Percentiles rank a stretch among this genome's conserved stretches.
phyloP scores from a whole-genome alignment of 2,329 filamentous ascomycete species.

The Coleophoma cylindrospora region DNA sequence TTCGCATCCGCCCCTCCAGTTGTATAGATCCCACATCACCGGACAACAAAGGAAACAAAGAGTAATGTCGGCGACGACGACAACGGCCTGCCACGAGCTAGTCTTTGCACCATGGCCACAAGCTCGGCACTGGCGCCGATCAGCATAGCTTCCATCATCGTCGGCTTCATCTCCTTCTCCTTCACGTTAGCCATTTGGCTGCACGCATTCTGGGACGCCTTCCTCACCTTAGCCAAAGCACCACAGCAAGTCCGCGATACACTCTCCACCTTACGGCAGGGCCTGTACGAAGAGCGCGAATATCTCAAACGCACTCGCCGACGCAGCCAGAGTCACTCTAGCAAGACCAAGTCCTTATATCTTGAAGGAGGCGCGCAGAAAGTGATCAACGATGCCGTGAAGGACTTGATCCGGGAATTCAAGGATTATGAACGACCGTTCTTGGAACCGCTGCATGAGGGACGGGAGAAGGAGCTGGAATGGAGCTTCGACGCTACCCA shows the following conservation, averaged over 20 bases:
- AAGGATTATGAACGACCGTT: constrained; percentile 13
- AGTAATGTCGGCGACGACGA: too few species aligned
- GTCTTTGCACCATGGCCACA: not conserved
- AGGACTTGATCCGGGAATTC: constrained; percentile 18
- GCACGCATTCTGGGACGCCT: constrained; percentile 16
- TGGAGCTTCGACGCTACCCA: constrained; percentile 21
- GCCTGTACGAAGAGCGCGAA: constrained; percentile 18
- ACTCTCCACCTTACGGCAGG: constrained; percentile 15
- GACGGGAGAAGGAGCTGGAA: constrained; percentile 18
- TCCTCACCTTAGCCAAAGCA: constrained; percentile 11
- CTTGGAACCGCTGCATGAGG: constrained; percentile 10
- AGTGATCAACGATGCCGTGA: constrained; percentile 17
- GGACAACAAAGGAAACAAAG: too few species aligned
- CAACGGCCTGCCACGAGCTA: too few species aligned
- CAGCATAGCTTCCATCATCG: constrained; percentile 10
- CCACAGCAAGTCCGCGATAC: constrained; percentile 12
- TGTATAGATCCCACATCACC: too few species aligned
- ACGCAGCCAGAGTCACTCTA: not conserved
- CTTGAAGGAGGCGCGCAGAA: constrained; percentile 12
- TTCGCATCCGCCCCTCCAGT: too few species aligned
- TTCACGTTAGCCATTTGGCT: constrained; percentile 16
- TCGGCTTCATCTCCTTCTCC: constrained; percentile 17
- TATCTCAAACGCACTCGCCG: constrained; percentile 13
- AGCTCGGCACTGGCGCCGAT: constrained; percentile 5
- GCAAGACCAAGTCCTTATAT: constrained; percentile 9